Conservation (phyloP, 805 yeast genomes). For the Soucietia sequanensis region DNA sequence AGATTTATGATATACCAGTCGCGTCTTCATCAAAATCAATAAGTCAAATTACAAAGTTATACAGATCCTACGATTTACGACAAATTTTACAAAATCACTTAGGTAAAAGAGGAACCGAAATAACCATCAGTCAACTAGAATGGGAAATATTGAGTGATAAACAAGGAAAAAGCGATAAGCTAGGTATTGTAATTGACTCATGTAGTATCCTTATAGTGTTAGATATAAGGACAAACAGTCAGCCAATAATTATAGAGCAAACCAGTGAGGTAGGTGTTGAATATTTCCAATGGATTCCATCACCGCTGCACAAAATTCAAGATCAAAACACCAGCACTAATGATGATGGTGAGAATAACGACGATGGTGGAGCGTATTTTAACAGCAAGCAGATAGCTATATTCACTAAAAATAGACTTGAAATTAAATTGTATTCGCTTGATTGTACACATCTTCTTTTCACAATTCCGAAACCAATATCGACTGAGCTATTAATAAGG, state of each 20-base stretch:
- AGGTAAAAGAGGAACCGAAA: too few relatives aligned
- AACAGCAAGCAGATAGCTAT: slow-evolving; percentile 34
- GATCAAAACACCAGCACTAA: background rate
- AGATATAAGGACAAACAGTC: slow-evolving; percentile 16
- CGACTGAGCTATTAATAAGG: slow-evolving; percentile 14
- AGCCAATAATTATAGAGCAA: slow-evolving; percentile 33
- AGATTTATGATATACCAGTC: too few relatives aligned
- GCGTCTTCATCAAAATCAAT: too few relatives aligned
- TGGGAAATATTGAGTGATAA: slow-evolving; percentile 23
- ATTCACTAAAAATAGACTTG: slow-evolving; percentile 24
- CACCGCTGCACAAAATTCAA: too few relatives aligned
- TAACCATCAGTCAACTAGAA: slow-evolving; percentile 9
- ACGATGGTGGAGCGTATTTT: slow-evolving; percentile 25
- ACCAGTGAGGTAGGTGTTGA: slow-evolving; percentile 26
- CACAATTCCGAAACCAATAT: slow-evolving; percentile 32
- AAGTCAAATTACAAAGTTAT: slow-evolving; percentile 1
- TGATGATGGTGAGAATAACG: slow-evolving; percentile 4
- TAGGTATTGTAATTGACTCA: slow-evolving; percentile 26
- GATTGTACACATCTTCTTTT: slow-evolving; percentile 32
- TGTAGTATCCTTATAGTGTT: slow-evolving; percentile 20
- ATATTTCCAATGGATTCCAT: slow-evolving; percentile 34
- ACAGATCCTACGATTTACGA: slow-evolving; percentile 10
- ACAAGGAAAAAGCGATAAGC: slow-evolving; percentile 17
- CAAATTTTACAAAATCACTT: too few relatives aligned
- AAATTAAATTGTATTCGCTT: slow-evolving; percentile 34